These are phyloP conservation scores for Penicillium paxilli DNA, from an alignment of 495 filamentous ascomycete genomes.

Conservation along the genomic window DNA sequence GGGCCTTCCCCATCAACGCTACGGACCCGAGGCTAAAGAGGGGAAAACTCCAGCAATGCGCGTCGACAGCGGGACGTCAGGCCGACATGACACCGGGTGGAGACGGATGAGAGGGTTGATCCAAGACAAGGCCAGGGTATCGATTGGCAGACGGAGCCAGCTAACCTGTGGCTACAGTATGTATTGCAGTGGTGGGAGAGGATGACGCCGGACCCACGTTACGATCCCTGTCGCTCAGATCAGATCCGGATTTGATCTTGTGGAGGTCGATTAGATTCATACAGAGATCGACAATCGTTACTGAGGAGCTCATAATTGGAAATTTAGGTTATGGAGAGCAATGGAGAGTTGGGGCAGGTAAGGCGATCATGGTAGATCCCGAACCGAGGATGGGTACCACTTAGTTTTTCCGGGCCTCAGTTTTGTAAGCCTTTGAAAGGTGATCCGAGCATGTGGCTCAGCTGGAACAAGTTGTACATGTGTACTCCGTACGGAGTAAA, in stretches of 20 bases:
- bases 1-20: neutral
- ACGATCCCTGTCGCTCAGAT: neutral
- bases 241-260: slow-evolving; percentile 4
- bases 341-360: neutral
- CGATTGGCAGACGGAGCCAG: neutral
- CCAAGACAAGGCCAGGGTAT: neutral
- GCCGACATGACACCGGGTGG: slow-evolving; percentile 10
- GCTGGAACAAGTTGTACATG: slow-evolving; percentile 16
- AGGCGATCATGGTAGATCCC: neutral
- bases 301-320: too few species aligned
- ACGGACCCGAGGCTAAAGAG: neutral
- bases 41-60: neutral
- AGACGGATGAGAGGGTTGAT: slow-evolving; percentile 1
- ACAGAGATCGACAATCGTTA: neutral
- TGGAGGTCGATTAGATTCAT: neutral
- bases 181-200: slow-evolving; percentile 2
- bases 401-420: neutral
- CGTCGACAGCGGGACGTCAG: slow-evolving; percentile 5
- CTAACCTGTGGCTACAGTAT: slow-evolving; percentile 10
- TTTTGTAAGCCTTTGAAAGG: neutral
- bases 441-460: slow-evolving; percentile 24
- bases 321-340: slow-evolving; percentile 1
- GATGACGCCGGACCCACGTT: neutral
- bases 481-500: too few species aligned
- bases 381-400: neutral